Percentiles rank a stretch among this genome's conserved stretches.
Evolutionary conservation across 768 basidiomycete genomes (phyloP).

Genomic region (Calvatia gigantea): DNA sequence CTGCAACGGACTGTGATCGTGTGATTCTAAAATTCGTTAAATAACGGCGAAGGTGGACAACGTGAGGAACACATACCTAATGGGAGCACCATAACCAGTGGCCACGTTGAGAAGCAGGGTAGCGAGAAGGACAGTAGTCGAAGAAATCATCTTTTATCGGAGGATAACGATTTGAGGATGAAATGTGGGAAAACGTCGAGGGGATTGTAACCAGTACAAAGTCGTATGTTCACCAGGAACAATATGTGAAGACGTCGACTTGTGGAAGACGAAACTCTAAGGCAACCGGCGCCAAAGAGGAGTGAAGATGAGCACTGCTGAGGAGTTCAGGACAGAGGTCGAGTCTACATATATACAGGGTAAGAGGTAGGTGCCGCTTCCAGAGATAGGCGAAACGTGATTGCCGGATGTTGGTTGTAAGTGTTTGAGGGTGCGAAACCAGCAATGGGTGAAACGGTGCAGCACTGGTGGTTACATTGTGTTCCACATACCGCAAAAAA

Average conservation of each 20-base stretch:
- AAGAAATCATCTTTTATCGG: conserved; percentile 36
- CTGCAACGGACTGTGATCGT: conserved; percentile 21
- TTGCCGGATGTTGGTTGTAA: not conserved
- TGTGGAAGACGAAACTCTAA: conserved; percentile 36
- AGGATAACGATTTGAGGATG: conserved; percentile 15
- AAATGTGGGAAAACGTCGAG: conserved; percentile 19
- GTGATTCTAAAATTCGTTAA: conserved; percentile 22
- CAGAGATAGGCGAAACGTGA: not conserved
- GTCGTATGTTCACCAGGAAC: conserved; percentile 24
- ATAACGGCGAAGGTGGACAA: not conserved
- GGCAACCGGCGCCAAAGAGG: conserved; percentile 45
- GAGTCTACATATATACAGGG: conserved; percentile 31
- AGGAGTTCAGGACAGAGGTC: conserved; percentile 22
- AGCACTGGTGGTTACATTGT: not conserved
- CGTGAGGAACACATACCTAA: conserved; percentile 25
- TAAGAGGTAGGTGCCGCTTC: not conserved
- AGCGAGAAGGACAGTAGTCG: conserved; percentile 32
- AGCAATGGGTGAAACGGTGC: not conserved
- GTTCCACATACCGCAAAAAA: too few species aligned
- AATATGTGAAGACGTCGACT: conserved; percentile 31
- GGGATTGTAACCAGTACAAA: conserved; percentile 22
- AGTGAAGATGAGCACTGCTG: conserved; percentile 41
- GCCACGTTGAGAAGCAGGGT: conserved; percentile 36
- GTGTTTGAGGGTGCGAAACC: not conserved
- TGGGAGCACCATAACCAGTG: conserved; percentile 33